A percentile compares a stretch with the other conserved stretches of the same genome.
These are phyloP conservation scores for Nicotiana knightiana DNA, from an alignment of 257 asterid genomes.

Conservation along the genomic window DNA sequence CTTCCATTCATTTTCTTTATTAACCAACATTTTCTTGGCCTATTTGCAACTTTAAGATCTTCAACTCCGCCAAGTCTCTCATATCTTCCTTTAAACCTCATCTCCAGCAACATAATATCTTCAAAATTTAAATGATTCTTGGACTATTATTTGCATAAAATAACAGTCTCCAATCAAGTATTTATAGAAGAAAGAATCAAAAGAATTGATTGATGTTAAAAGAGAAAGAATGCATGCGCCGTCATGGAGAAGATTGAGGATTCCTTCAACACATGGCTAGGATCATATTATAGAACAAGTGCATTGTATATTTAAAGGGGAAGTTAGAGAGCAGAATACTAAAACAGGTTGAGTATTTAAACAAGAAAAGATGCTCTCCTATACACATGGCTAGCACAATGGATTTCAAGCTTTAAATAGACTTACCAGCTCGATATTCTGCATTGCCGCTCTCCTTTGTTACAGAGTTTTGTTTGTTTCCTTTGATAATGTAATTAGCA, in stretches of 20 bases:
- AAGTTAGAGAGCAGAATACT: not conserved
- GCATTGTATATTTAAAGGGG: not conserved
- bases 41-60: slow-evolving; percentile 17
- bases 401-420: slow-evolving; percentile 8
- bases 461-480: slow-evolving; percentile 12
- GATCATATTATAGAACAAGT: not conserved
- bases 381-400: slow-evolving; percentile 23
- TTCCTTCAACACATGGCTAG: slow-evolving; percentile 24
- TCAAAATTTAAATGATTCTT: not conserved
- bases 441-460: slow-evolving; percentile 14
- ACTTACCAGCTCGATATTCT: slow-evolving; percentile 18
- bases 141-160: not conserved
- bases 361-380: slow-evolving; percentile 14
- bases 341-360: not conserved
- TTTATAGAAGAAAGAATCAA: slow-evolving; percentile 11
- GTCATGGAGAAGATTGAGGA: slow-evolving; percentile 24
- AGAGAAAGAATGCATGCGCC: not conserved
- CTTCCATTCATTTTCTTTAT: slow-evolving; percentile 39
- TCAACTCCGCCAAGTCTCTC: slow-evolving; percentile 34
- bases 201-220: not conserved
- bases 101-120: slow-evolving; percentile 5
- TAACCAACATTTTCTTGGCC: slow-evolving; percentile 32
- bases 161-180: not conserved
- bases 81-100: slow-evolving; percentile 27
- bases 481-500: slow-evolving; percentile 13